Percentiles rank a stretch among this genome's conserved stretches.
Conservation (phyloP, 768 basidiomycete genomes). For the Pleurotus giganteus region DNA sequence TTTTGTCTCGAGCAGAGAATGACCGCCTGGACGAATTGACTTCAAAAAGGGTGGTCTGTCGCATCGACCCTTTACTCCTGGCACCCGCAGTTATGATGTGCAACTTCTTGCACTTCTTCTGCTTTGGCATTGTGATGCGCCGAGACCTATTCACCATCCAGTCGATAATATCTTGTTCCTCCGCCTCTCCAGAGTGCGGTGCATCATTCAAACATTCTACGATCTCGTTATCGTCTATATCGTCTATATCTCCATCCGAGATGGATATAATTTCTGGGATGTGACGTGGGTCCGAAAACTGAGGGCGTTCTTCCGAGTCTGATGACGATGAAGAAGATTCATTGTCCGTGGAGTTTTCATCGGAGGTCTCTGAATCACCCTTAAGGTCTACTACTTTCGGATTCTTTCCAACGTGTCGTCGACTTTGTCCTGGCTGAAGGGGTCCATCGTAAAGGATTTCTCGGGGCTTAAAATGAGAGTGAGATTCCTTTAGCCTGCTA, state of each 20-base stretch:
- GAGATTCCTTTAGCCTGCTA: neutral
- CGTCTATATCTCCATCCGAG: conserved; percentile 1
- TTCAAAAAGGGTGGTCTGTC: conserved; percentile 35
- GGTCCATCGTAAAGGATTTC: conserved; percentile 19
- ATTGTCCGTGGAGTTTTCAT: conserved; percentile 21
- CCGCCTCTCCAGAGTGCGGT: neutral
- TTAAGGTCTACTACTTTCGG: conserved; percentile 38
- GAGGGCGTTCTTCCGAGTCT: conserved; percentile 12
- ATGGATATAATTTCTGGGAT: neutral
- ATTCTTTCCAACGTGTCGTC: conserved; percentile 32
- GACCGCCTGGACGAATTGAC: conserved; percentile 25
- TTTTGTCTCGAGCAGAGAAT: conserved; percentile 7
- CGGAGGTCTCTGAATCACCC: conserved; percentile 66
- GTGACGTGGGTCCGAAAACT: neutral
- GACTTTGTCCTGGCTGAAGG: conserved; percentile 51
- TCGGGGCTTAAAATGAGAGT: neutral
- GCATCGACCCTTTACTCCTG: conserved; percentile 26
- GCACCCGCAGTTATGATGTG: conserved; percentile 39
- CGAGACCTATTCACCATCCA: conserved; percentile 60
- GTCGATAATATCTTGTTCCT: conserved; percentile 45
- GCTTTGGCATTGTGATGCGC: conserved; percentile 22
- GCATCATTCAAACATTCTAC: neutral
- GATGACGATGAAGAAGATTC: neutral
- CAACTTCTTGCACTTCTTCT: conserved; percentile 20
- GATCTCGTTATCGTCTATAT: neutral